Percentiles rank a stretch among this genome's conserved stretches.
Conservation (phyloP, 176 grass and related monocot species). For the Lolium rigidum region DNA sequence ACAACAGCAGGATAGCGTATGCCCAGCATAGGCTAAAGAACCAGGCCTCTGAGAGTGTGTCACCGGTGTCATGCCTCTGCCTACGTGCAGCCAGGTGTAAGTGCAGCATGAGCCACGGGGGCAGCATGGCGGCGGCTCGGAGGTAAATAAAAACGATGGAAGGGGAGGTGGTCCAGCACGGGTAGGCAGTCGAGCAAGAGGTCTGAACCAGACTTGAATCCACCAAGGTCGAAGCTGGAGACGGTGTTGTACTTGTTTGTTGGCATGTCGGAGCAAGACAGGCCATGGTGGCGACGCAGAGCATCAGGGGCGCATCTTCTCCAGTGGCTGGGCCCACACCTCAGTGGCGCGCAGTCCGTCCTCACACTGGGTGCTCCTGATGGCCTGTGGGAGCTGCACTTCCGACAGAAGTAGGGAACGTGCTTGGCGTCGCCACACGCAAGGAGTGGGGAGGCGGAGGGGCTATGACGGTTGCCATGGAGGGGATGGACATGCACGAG, state of each 20-base stretch:
- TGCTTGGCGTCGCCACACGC: neutral
- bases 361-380: neutral
- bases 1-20: neutral
- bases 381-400: neutral
- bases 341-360: neutral
- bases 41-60: neutral
- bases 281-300: neutral
- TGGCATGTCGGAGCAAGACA: neutral
- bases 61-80: neutral
- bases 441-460: too few species aligned
- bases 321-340: neutral
- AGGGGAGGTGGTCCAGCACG: too few species aligned
- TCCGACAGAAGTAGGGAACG: neutral
- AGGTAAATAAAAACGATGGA: neutral
- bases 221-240: neutral
- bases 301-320: neutral
- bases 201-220: neutral
- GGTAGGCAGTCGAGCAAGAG: neutral
- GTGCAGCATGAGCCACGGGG: neutral
- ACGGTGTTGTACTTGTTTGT: neutral
- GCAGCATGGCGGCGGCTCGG: neutral
- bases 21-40: neutral
- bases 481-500: too few species aligned
- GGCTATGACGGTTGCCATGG: too few species aligned
- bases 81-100: neutral